These are phyloP conservation scores for Tetrahymena malaccensis DNA, from an alignment of 73 alveolate genomes.

Conservation along the genomic window DNA sequence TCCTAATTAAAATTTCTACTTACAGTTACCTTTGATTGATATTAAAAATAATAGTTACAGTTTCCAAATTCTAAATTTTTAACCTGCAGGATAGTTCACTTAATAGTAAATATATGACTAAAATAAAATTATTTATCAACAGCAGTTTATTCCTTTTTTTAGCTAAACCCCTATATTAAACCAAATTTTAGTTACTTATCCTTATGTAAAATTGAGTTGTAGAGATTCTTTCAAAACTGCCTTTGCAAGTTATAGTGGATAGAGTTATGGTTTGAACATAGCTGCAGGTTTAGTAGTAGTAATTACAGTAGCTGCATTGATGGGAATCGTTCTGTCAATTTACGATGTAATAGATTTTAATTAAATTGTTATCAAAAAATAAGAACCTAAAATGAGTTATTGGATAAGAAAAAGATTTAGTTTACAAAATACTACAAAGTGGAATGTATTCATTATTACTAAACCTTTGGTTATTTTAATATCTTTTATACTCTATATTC, in stretches of 20 bases:
- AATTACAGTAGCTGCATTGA: not conserved
- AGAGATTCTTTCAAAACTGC: not conserved
- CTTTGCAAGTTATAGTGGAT: not conserved
- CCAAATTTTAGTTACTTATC: not conserved
- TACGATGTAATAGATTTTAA: not conserved
- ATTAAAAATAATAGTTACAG: not conserved
- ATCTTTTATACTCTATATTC: not conserved
- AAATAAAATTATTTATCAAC: not conserved
- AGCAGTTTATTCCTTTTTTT: not conserved
- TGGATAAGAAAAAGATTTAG: not conserved
- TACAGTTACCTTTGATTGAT: not conserved
- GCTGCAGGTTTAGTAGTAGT: not conserved
- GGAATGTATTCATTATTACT: not conserved
- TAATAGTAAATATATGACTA: not conserved
- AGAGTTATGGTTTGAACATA: not conserved
- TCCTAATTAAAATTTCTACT: not conserved
- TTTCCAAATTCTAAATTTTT: not conserved
- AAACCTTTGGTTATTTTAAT: not conserved
- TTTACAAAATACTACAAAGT: not conserved
- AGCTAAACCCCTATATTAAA: not conserved
- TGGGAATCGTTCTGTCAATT: not conserved
- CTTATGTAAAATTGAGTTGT: not conserved
- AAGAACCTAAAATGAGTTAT: not conserved
- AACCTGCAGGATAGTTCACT: not conserved
- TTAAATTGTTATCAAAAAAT: not conserved